Base-by-base conservation (phyloP, 2,329 filamentous ascomycete species). In the Aureobasidium lini region DNA sequence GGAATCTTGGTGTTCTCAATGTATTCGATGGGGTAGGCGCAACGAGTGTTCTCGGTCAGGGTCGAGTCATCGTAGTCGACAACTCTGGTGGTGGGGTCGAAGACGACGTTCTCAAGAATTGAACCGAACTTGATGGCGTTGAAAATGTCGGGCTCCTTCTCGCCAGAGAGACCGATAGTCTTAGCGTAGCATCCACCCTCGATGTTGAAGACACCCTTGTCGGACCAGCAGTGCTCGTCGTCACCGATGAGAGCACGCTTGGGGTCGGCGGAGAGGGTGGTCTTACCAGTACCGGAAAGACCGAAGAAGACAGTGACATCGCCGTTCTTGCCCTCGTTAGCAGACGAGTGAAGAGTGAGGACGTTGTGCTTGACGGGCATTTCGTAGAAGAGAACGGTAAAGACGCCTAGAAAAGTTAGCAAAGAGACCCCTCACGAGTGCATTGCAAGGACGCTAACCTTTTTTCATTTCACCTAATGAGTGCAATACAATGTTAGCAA, bases 321-420 rank as follows among this genome's bases (percentile, higher is more conserved):
- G 66, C 94, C 94, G 64, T 89, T 79, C 81, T 89, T 83, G 69
- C 94, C 94, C 84, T 99, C 89, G 79, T 99, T 99, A 72, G 94
- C 94, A 8, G 94, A 99, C 15, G 94, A 99, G 83, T 99, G 94
- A 59, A 99, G 87, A 42, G 94, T 99, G 67, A 99, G 81, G 69
- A 99, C 93, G 76, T 97, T 95, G 85, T 99, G 94, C 86, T 96
- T 96, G 73, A 99, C 90, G 63, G 94, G 94, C 92, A 97, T 99
- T 82, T 99, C 94, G 82, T 97, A 99, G 84, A 96, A 99, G 74
- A 99, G 86, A 53, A 99, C 91, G 49, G 94, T 99, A 84, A 99
- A 99, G 76, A 99, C 84, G 69, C 94, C 34, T 36, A 36, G 5
- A 2, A 36, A 36, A 4, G 92, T 44, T 18, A 18, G 23, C 42